Evolutionary conservation across 2,329 filamentous ascomycete species (phyloP).

Genomic region (Cordyceps cateniannulata): DNA sequence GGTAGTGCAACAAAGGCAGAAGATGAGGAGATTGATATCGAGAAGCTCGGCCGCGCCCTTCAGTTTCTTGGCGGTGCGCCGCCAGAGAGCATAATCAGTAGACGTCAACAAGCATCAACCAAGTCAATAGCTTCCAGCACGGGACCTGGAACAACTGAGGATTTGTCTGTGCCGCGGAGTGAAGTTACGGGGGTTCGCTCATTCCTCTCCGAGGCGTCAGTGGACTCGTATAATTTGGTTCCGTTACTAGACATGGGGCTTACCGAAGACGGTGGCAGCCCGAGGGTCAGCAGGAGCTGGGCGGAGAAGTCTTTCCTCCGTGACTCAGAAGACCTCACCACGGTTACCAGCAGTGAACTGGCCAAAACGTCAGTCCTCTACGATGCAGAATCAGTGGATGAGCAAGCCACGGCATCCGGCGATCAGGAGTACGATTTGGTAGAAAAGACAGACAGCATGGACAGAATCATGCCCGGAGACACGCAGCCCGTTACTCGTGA

Average conservation of each 20-base stretch:
- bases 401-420: constrained; percentile 8
- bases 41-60: constrained; percentile 7
- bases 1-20: constrained; percentile 16
- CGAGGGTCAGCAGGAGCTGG: constrained; percentile 41
- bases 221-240: constrained; percentile 69
- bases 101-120: neutral
- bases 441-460: constrained; percentile 46
- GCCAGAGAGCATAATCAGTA: neutral
- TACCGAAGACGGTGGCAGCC: constrained; percentile 43
- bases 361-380: constrained; percentile 11
- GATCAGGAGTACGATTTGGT: constrained; percentile 42
- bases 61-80: constrained; percentile 9
- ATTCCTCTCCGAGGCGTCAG: constrained; percentile 55
- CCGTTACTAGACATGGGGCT: constrained; percentile 67
- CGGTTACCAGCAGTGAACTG: constrained; percentile 17
- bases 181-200: constrained; percentile 28
- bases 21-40: constrained; percentile 16
- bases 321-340: constrained; percentile 36
- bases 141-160: neutral
- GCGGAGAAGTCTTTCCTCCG: constrained; percentile 48
- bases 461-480: constrained; percentile 33
- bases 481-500: constrained; percentile 24
- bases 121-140: neutral
- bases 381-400: constrained; percentile 4
- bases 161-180: neutral